Percentiles rank a stretch among this genome's conserved stretches.
These are phyloP conservation scores for Arthrobotrys megalospora DNA, from an alignment of 2,329 filamentous ascomycete species.

Conservation along the genomic window DNA sequence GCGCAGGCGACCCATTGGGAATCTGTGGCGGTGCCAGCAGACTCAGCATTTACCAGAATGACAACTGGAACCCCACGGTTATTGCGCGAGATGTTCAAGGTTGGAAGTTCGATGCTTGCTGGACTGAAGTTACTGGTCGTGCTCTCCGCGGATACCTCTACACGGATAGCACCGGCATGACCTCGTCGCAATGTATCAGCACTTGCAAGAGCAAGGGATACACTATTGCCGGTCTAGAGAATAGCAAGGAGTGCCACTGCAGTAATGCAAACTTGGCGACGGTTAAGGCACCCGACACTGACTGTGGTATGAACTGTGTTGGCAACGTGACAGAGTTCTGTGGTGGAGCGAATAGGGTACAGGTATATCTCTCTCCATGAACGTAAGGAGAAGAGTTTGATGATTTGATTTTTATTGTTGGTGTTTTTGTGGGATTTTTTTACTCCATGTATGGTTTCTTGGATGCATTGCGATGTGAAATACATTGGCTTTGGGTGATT, in stretches of 20 bases:
- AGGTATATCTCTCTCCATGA: constrained; percentile 43
- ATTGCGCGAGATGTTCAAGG: constrained; percentile 29
- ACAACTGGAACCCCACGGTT: constrained; percentile 28
- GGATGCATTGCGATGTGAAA: constrained; percentile 13
- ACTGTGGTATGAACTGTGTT: constrained; percentile 40
- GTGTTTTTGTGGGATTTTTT: constrained; percentile 17
- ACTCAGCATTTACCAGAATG: constrained; percentile 63
- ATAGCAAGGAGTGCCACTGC: constrained; percentile 42
- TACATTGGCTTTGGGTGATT: not conserved
- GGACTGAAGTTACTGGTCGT: constrained; percentile 41
- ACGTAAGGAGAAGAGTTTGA: not conserved
- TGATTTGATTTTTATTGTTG: constrained; percentile 2
- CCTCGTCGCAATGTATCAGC: constrained; percentile 11
- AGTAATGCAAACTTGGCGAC: constrained; percentile 35
- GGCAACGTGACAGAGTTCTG: constrained; percentile 46
- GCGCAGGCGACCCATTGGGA: constrained; percentile 62
- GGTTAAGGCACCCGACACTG: not conserved
- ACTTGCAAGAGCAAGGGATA: constrained; percentile 48
- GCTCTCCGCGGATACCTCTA: constrained; percentile 38
- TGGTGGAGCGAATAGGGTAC: constrained; percentile 31
- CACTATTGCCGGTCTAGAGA: constrained; percentile 32
- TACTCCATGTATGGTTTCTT: not conserved
- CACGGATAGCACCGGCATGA: constrained; percentile 39
- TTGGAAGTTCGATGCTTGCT: constrained; percentile 40
- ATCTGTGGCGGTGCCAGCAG: constrained; percentile 63